phyloP scores from a whole-genome alignment of 768 basidiomycete species.

The Lactarius indigo region DNA sequence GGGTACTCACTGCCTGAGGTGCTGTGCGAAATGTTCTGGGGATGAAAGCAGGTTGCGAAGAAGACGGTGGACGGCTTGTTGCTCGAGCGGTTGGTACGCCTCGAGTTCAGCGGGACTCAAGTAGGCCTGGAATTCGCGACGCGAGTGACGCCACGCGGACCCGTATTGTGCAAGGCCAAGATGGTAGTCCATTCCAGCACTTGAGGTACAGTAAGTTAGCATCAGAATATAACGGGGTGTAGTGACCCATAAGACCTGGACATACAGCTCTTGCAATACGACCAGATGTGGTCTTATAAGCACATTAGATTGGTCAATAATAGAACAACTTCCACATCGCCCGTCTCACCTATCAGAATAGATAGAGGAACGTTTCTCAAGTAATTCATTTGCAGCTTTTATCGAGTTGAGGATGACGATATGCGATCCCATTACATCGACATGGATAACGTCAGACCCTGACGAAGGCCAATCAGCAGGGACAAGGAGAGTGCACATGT shows the following conservation, averaged over 20 bases:
- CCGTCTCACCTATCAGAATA: background rate
- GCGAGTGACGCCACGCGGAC: background rate
- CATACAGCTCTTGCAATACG: background rate
- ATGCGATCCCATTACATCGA: background rate
- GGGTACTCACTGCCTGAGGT: background rate
- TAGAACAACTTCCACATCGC: background rate
- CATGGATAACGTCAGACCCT: background rate
- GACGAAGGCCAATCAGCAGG: background rate
- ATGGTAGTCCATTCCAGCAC: background rate
- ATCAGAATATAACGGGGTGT: background rate
- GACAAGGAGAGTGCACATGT: background rate
- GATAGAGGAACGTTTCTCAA: background rate
- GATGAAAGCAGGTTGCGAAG: background rate
- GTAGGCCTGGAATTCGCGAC: background rate
- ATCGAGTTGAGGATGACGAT: background rate
- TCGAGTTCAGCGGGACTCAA: background rate
- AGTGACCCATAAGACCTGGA: background rate
- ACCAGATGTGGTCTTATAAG: background rate
- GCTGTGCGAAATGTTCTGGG: background rate
- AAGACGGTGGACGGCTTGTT: background rate
- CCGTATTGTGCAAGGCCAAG: background rate
- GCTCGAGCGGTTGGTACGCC: background rate
- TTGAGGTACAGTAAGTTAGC: background rate
- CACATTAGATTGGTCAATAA: too few species aligned
- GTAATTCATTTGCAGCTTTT: background rate